Conservation (phyloP, 148 eudicot species). For the Dysphania ambrosioides region DNA sequence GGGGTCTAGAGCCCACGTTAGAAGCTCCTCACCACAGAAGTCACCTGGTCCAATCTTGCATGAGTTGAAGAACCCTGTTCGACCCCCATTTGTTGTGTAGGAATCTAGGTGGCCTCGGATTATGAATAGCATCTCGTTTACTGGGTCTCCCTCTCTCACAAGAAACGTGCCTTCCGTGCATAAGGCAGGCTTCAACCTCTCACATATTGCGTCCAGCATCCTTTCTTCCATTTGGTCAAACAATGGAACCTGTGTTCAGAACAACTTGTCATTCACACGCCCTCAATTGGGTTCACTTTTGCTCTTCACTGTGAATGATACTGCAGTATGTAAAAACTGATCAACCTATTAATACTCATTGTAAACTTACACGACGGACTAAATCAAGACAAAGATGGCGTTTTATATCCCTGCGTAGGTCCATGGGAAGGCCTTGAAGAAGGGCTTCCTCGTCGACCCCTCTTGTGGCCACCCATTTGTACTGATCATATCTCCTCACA, state of each 20-base stretch:
- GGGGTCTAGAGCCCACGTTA: constrained; percentile 78
- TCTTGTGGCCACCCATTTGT: constrained; percentile 77
- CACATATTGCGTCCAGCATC: constrained; percentile 80
- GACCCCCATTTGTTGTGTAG: constrained; percentile 75
- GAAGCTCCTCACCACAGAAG: constrained; percentile 83
- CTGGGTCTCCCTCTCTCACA: constrained; percentile 82
- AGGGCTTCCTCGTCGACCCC: constrained; percentile 77
- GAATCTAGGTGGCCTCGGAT: constrained; percentile 76
- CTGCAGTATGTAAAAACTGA: neutral
- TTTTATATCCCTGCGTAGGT: constrained; percentile 77
- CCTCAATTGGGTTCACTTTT: neutral
- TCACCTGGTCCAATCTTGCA: constrained; percentile 60
- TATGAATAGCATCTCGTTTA: constrained; percentile 78
- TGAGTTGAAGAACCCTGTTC: constrained; percentile 79
- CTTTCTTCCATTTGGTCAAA: constrained; percentile 85
- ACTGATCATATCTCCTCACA: constrained; percentile 69
- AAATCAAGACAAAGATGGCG: constrained; percentile 84
- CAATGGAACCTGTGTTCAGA: constrained; percentile 55
- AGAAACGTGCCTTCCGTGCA: constrained; percentile 61
- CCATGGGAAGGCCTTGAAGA: constrained; percentile 67
- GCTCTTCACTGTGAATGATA: neutral
- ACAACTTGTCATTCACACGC: neutral
- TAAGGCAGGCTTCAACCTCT: constrained; percentile 63
- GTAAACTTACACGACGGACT: constrained; percentile 63
- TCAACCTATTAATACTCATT: too few species aligned